Evolutionary conservation across 1,284 basidiomycete genomes (phyloP), one percentile per base, ranked within the genome.

Genomic region (Mrakiaceae sp.): DNA sequence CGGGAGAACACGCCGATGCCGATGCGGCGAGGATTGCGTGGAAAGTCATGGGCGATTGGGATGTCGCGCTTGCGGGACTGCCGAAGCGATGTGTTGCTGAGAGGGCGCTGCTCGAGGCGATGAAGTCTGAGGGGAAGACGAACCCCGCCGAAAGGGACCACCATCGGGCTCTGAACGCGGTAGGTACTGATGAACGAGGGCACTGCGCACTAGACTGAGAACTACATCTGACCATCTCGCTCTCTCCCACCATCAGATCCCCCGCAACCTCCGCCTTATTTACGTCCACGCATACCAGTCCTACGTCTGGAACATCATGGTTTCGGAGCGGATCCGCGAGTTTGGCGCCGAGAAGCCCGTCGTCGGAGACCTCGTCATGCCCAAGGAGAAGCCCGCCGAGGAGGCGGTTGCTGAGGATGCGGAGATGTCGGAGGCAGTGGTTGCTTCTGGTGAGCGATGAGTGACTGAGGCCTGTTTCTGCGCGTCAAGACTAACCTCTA

Each of bases 231-330:
- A 56, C 49, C 14, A 39, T 47, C 40, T 10, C 10, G 58, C 12
- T 47, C 42, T 62, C 4, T 54, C 57, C 43, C 3, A 44, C 53
- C 66, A 7, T 68, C 70, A 95, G 91, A 96, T 97, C 68, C 94
- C 93, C n/a, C 83, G 87, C 64, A 96, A 94, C 72, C 81, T 99
- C 68, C 83, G 94, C 58, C 79, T 95, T 68, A 98, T 99, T 90
- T 98, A 98, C 73, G 85, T 98, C 58, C 96, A 99, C 76, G 94
- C 95, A 49, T 98, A 98, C 75, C 96, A 99, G 75, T 95, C 91
- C 14, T 98, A 98, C 72, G 86, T 98, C 44, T 99, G 95, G 96
- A 99, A 98, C 76, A 83, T 90, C 55, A 85, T 97, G 64, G 90
- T 93, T 39, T 96, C 93, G 11, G 91, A 95, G 75, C 85, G 96